Conservation (phyloP, 140 eudicot genomes). For the Oenanthe javanica region DNA sequence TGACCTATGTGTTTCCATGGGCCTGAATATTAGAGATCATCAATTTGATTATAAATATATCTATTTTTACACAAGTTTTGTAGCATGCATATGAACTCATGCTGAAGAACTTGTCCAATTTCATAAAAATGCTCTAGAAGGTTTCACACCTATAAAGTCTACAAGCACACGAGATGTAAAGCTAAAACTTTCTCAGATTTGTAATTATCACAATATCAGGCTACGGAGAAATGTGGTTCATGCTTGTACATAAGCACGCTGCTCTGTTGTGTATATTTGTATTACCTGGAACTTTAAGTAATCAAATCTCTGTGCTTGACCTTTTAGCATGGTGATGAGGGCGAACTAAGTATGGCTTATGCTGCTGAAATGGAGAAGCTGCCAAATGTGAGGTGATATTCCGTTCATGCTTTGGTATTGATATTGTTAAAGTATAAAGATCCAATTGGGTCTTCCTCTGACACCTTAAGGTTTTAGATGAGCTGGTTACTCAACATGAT, state of each 20-base stretch:
- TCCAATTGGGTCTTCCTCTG: too few species aligned
- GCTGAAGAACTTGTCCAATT: not conserved
- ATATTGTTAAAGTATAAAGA: not conserved
- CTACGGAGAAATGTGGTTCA: not conserved
- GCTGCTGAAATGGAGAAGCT: conserved; percentile 90
- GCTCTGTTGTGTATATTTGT: not conserved
- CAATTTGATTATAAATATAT: not conserved
- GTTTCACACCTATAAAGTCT: not conserved
- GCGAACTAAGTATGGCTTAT: conserved; percentile 56
- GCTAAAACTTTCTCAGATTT: not conserved
- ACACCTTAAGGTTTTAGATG: too few species aligned
- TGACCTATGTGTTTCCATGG: not conserved
- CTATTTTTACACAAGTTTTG: not conserved
- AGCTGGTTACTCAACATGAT: too few species aligned
- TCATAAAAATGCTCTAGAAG: not conserved
- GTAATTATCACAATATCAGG: not conserved
- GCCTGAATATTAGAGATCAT: not conserved
- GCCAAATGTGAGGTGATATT: conserved; percentile 62
- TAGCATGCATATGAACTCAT: not conserved
- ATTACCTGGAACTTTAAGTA: not conserved
- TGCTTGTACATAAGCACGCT: conserved; percentile 4
- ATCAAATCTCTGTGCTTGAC: conserved; percentile 5
- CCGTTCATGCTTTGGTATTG: conserved; percentile 5
- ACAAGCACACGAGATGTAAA: not conserved
- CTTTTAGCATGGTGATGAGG: conserved; percentile 89